Conservation (phyloP, 139 green algal genomes). For the Marvania coccoides region DNA sequence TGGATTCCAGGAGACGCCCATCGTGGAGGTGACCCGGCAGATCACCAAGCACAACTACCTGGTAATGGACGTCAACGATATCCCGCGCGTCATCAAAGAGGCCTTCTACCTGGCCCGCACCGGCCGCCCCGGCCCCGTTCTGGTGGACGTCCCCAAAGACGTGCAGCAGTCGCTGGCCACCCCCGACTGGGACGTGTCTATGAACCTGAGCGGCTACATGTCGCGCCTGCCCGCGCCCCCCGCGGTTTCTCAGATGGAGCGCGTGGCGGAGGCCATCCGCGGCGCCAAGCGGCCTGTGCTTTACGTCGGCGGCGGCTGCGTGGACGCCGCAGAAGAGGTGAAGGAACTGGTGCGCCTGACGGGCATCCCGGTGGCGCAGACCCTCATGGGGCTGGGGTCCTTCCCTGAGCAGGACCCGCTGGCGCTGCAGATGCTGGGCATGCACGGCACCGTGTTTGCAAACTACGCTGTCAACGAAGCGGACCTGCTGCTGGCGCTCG, state of each 20-base stretch:
- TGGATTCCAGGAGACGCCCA: conserved; percentile 99
- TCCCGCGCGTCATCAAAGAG: conserved; percentile 92
- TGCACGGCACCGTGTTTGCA: conserved; percentile 96
- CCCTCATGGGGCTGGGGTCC: conserved; percentile 92
- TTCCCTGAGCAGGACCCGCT: conserved; percentile 55
- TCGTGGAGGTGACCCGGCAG: conserved; percentile 96
- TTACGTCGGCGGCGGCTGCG: conserved; percentile 86
- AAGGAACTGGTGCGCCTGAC: conserved; percentile 69
- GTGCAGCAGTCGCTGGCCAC: conserved; percentile 93
- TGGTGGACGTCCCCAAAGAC: conserved; percentile 95
- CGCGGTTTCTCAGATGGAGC: conserved; percentile 19
- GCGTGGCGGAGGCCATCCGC: conserved; percentile 51
- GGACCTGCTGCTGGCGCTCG: conserved; percentile 92
- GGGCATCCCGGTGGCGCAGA: conserved; percentile 82
- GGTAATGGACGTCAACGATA: conserved; percentile 95
- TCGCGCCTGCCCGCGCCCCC: conserved; percentile 62
- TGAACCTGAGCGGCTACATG: conserved; percentile 87
- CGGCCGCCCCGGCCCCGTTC: conserved; percentile 64
- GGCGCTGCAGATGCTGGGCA: conserved; percentile 93
- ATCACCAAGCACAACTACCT: conserved; percentile 99
- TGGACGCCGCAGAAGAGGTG: conserved; percentile 72
- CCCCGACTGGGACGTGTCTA: conserved; percentile 80
- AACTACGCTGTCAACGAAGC: conserved; percentile 94
- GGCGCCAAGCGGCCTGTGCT: conserved; percentile 56
- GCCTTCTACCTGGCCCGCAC: conserved; percentile 92